Evolutionary conservation across 2,329 filamentous ascomycete species (phyloP).

Genomic region (Blastomyces silverae): DNA sequence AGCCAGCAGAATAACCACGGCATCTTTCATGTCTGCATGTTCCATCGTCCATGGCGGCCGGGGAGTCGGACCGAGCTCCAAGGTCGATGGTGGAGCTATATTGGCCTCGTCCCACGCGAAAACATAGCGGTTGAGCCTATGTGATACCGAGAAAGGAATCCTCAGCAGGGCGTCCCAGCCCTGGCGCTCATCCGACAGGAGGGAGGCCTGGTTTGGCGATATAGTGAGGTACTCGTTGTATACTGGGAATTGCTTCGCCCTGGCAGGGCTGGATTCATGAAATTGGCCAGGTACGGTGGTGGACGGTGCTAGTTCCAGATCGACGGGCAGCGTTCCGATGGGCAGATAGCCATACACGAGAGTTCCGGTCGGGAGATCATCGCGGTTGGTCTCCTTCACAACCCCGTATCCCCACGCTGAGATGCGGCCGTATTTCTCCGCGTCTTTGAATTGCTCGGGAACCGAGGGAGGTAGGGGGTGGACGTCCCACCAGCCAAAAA

Average conservation of each 20-base stretch:
- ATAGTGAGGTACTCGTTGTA: slow-evolving; percentile 24
- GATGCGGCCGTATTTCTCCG: slow-evolving; percentile 24
- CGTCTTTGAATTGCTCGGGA: slow-evolving; percentile 21
- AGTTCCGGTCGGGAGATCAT: slow-evolving; percentile 18
- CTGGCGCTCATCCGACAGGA: slow-evolving; percentile 18
- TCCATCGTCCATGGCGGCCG: slow-evolving; percentile 22
- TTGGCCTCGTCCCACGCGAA: slow-evolving; percentile 22
- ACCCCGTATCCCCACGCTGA: slow-evolving; percentile 26
- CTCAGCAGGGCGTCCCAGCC: slow-evolving; percentile 19
- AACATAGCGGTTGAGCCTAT: slow-evolving; percentile 23
- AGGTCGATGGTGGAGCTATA: slow-evolving; percentile 17
- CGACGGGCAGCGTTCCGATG: slow-evolving; percentile 25
- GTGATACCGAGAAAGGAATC: background rate
- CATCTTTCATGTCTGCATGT: slow-evolving; percentile 20
- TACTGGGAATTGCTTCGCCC: slow-evolving; percentile 23
- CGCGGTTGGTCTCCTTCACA: slow-evolving; percentile 24
- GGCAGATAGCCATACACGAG: slow-evolving; percentile 25
- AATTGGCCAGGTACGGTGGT: slow-evolving; percentile 19
- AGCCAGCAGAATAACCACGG: slow-evolving; percentile 23
- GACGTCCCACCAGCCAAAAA: slow-evolving; percentile 27
- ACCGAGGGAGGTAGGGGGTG: slow-evolving; percentile 24
- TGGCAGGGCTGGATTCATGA: slow-evolving; percentile 21
- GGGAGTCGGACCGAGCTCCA: background rate
- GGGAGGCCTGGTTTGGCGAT: background rate
- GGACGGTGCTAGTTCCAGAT: slow-evolving; percentile 21